Percentiles rank a stretch among this genome's conserved stretches.
Evolutionary conservation across 2,329 filamentous ascomycete species (phyloP).

Genomic region (Pseudogymnoascus sp.): DNA sequence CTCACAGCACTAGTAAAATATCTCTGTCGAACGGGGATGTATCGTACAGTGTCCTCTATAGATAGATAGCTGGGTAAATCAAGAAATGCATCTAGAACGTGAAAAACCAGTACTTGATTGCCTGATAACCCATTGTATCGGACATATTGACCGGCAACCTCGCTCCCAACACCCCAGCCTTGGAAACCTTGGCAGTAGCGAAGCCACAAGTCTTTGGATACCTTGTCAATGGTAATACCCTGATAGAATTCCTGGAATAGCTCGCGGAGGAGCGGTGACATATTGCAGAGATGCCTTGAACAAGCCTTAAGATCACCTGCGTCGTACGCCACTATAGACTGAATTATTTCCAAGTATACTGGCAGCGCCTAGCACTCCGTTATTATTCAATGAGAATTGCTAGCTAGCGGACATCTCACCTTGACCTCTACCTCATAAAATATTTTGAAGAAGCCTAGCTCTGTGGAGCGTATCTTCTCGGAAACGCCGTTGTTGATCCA

Average conservation of each 20-base stretch:
- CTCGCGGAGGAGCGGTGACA: slow-evolving; percentile 17
- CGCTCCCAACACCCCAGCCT: slow-evolving; percentile 30
- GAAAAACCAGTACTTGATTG: slow-evolving; percentile 31
- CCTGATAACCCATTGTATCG: slow-evolving; percentile 32
- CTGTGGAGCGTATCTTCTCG: slow-evolving; percentile 22
- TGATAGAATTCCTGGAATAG: slow-evolving; percentile 27
- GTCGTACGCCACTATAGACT: too few species aligned
- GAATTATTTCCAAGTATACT: too few species aligned
- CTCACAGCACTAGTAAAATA: too few species aligned
- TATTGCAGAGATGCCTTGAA: too few species aligned
- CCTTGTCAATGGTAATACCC: slow-evolving; percentile 23
- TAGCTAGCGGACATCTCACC: slow-evolving; percentile 13
- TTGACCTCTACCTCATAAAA: slow-evolving; percentile 27
- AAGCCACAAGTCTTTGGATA: slow-evolving; percentile 29
- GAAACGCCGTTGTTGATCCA: slow-evolving; percentile 30
- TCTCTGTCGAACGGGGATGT: too few species aligned
- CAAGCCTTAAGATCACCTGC: too few species aligned
- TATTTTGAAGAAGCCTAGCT: slow-evolving; percentile 29
- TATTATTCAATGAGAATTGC: slow-evolving; percentile 19
- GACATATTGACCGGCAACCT: slow-evolving; percentile 22
- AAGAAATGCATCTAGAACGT: slow-evolving; percentile 32
- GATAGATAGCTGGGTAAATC: slow-evolving; percentile 29
- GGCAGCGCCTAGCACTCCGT: too few species aligned
- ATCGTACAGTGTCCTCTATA: slow-evolving; percentile 12
- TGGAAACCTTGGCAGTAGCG: slow-evolving; percentile 31